Evolutionary conservation across 176 grass and related monocot species (phyloP).

Genomic region (Alloteropsis semialata): DNA sequence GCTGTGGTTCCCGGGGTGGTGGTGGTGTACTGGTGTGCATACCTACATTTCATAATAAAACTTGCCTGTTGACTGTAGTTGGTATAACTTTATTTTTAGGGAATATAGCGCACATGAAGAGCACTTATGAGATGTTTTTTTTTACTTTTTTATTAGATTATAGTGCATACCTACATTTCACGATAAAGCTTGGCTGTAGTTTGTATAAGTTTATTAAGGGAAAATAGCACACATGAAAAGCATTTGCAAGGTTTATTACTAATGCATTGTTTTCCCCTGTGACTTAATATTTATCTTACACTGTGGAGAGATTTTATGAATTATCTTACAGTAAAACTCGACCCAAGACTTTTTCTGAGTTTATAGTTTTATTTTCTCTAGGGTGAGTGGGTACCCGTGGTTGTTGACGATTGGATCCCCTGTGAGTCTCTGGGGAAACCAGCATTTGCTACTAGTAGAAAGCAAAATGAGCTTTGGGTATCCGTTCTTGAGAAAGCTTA

Average conservation of each 20-base stretch:
- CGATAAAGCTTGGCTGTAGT: too few species aligned
- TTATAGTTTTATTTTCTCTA: slow-evolving; percentile 34
- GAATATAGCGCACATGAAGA: neutral
- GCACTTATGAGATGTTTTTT: neutral
- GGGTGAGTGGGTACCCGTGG: slow-evolving; percentile 99
- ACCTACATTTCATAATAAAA: too few species aligned
- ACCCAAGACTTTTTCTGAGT: neutral
- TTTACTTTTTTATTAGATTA: too few species aligned
- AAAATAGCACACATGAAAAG: too few species aligned
- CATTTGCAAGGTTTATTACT: too few species aligned
- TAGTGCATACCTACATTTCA: too few species aligned
- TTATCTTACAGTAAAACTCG: neutral
- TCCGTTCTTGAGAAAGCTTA: slow-evolving; percentile 98
- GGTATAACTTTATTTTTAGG: neutral
- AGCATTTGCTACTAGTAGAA: slow-evolving; percentile 93
- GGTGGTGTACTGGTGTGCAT: too few species aligned
- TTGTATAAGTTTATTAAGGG: too few species aligned
- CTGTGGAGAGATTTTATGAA: slow-evolving; percentile 1
- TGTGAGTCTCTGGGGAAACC: slow-evolving; percentile 93
- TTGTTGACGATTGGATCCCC: slow-evolving; percentile 98
- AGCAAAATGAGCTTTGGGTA: slow-evolving; percentile 94
- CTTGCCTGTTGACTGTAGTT: neutral
- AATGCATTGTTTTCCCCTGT: slow-evolving; percentile 8
- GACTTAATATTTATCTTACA: neutral
- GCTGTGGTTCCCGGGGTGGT: too few species aligned